Evolutionary conservation across 495 filamentous ascomycete species (phyloP).

Genomic region (Trichoderma reesei): DNA sequence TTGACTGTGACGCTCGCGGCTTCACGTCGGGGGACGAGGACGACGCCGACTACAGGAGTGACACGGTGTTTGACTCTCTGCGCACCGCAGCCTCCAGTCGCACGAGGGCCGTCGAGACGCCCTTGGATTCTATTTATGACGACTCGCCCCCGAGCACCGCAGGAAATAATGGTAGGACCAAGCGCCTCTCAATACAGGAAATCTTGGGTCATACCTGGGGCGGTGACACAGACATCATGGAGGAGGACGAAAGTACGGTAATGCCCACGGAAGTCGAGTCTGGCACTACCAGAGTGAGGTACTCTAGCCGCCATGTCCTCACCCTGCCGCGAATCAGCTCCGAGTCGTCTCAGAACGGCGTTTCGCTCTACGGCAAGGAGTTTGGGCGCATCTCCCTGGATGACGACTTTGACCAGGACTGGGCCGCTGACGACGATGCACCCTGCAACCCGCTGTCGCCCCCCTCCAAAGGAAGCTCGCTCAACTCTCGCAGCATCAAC

Average conservation of each 20-base stretch:
- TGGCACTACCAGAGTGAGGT: background rate
- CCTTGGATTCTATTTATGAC: constrained; percentile 83
- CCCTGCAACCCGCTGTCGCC: constrained; percentile 44
- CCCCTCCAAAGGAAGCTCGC: constrained; percentile 33
- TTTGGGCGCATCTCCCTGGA: constrained; percentile 43
- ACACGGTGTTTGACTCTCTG: constrained; percentile 85
- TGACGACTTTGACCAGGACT: constrained; percentile 56
- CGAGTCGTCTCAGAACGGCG: constrained; percentile 12
- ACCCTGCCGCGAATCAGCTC: constrained; percentile 12
- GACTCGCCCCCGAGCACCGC: constrained; percentile 50
- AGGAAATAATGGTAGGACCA: constrained; percentile 40
- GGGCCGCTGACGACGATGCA: constrained; percentile 43
- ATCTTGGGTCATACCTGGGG: constrained; percentile 39
- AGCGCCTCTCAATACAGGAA: constrained; percentile 48
- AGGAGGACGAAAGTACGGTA: constrained; percentile 53
- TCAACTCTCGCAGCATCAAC: constrained; percentile 36
- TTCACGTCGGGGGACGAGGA: constrained; percentile 74
- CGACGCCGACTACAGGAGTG: constrained; percentile 76
- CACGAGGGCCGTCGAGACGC: constrained; percentile 41
- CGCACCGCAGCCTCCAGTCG: constrained; percentile 67
- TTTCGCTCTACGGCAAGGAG: constrained; percentile 18
- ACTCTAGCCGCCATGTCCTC: constrained; percentile 15
- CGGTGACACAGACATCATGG: constrained; percentile 47
- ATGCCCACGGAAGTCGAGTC: constrained; percentile 40
- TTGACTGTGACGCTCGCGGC: constrained; percentile 67